Percentiles rank a stretch among this genome's conserved stretches.
Evolutionary conservation across 1,139 yeast species (phyloP).

Genomic region (Nakaseomyces kungkrabaensis): DNA sequence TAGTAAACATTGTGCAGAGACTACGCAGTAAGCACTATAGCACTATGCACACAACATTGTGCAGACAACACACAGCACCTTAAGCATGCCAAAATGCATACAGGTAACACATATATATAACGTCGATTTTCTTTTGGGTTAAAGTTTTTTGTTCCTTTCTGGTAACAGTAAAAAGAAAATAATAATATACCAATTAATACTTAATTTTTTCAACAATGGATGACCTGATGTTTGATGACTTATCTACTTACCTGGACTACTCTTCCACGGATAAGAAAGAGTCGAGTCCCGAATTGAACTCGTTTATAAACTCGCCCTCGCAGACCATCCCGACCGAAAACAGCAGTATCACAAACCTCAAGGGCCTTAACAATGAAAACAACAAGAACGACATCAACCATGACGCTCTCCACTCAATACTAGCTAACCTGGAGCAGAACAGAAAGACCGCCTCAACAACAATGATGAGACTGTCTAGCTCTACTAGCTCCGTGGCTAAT

Average conservation of each 20-base stretch:
- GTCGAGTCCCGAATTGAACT: neutral
- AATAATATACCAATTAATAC: too few relatives aligned
- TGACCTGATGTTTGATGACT: neutral
- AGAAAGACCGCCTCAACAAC: neutral
- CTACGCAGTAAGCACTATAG: too few relatives aligned
- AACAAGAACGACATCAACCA: neutral
- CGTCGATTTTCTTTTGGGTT: too few relatives aligned
- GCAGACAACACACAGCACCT: too few relatives aligned
- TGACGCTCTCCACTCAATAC: neutral
- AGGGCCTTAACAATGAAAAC: neutral
- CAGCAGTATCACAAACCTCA: slow-evolving; percentile 1
- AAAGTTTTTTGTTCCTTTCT: too few relatives aligned
- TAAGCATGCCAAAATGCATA: too few relatives aligned
- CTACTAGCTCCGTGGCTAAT: neutral
- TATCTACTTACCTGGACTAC: neutral
- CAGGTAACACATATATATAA: too few relatives aligned
- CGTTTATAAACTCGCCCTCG: slow-evolving; percentile 2
- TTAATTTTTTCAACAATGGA: neutral
- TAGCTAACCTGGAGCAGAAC: neutral
- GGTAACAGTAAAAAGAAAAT: too few relatives aligned
- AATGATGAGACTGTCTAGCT: neutral
- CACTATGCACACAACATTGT: too few relatives aligned
- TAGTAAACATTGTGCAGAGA: too few relatives aligned
- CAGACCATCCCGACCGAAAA: slow-evolving; percentile 1
- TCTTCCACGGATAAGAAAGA: neutral